phyloP scores from a whole-genome alignment of 2,329 filamentous ascomycete genomes.

The Penicillium italicum region DNA sequence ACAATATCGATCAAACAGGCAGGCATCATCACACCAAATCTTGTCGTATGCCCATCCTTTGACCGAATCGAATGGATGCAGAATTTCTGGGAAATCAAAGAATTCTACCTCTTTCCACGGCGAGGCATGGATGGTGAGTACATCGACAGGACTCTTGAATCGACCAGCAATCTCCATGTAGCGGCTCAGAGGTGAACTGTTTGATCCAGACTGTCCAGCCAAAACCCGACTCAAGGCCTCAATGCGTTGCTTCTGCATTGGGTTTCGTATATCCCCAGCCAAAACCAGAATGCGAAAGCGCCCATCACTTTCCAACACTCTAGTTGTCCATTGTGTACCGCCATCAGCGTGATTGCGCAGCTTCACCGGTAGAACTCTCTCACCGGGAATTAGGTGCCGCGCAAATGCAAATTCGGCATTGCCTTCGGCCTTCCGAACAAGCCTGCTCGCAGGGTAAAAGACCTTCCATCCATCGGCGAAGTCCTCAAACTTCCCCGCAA shows the following conservation, averaged over 20 bases:
- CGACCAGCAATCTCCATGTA: constrained; percentile 38
- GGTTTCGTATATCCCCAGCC: constrained; percentile 53
- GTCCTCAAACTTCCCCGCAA: constrained; percentile 17
- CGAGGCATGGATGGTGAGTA: constrained; percentile 59
- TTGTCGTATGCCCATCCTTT: constrained; percentile 57
- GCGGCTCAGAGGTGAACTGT: constrained; percentile 40
- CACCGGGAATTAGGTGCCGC: constrained; percentile 7
- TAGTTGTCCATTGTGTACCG: constrained; percentile 15
- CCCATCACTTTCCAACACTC: constrained; percentile 33
- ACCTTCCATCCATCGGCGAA: constrained; percentile 15
- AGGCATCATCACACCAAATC: constrained; percentile 52
- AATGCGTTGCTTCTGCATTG: constrained; percentile 46
- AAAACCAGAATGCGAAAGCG: constrained; percentile 50
- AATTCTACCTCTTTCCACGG: constrained; percentile 50
- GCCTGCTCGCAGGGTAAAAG: constrained; percentile 8
- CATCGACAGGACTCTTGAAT: constrained; percentile 53
- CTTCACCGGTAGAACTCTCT: constrained; percentile 22
- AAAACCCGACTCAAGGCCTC: constrained; percentile 48
- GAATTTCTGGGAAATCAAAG: constrained; percentile 49
- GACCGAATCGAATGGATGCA: constrained; percentile 47
- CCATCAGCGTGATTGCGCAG: constrained; percentile 20
- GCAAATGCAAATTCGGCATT: neutral
- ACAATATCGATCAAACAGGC: constrained; percentile 21
- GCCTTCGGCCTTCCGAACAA: constrained; percentile 1
- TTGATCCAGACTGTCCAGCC: constrained; percentile 5